Evolutionary conservation across 768 basidiomycete species (phyloP), one percentile per base, ranked within the genome.

Genomic region (Leccinum longicurvipes): DNA sequence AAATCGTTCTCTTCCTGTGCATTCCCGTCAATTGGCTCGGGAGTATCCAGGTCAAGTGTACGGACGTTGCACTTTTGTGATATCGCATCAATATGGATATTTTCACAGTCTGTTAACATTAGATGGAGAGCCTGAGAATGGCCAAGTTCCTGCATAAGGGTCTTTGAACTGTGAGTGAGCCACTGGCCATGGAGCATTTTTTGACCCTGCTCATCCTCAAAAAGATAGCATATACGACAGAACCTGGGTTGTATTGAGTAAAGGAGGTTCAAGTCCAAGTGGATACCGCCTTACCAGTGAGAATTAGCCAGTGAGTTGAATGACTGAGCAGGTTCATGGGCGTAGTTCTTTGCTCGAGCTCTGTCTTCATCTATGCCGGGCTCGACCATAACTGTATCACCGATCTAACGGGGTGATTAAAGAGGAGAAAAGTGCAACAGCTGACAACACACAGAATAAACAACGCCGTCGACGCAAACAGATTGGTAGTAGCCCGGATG

Each of bases 171-270:
- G 71, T 88, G 89, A 8, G 74, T 71, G 54, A 82, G 77, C 89
- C 89, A 91, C 54, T 86, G 85, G 1, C 79, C 86, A 67, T 91
- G 89, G 53, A 87, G 84, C 71, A 75, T 78, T 63, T 83, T 84
- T 51, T 60, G 60, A 10, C 60, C 69, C 8, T 64, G 53, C 23
- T 48, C 31, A 6, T 73, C 67, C 51, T 85, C 79, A 57, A 79
- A 86, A 54, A 91, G 80, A 60, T 84, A 87, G 4, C 75, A 76
- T 41, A 90, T 85, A n/a, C 74, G 77, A 48, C 82, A 81, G 62
- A 91, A 91, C 89, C 89, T 91, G 24, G 23, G n/a, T 2, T 23
- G 27, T 15, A 44, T 7, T 51, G 15, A 54, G 27, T 36, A 24
- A 21, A 21, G 3, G 47, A 52, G 19, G 15, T 19, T 24, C 23